A percentile compares a stretch with the other conserved stretches of the same genome.
phyloP scores from a whole-genome alignment of 805 yeast genomes.

The Wickerhamiella sergipiensis region DNA sequence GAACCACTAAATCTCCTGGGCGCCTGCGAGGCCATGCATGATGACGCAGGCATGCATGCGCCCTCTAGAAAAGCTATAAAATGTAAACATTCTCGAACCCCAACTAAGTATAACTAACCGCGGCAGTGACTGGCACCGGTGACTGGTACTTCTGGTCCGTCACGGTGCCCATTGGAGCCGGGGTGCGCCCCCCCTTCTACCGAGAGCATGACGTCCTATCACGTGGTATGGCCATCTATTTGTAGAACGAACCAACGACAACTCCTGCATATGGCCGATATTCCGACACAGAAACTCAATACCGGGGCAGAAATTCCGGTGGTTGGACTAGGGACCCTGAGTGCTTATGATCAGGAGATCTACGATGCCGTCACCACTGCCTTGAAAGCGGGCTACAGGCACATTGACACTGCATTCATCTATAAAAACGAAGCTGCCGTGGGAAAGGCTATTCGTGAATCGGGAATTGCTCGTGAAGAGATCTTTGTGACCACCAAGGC shows the following conservation, averaged over 20 bases:
- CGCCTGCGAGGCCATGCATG: not conserved
- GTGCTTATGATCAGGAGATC: slow-evolving; percentile 12
- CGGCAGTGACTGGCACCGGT: no score
- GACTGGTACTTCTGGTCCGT: no score
- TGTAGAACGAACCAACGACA: not conserved
- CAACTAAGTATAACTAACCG: no score
- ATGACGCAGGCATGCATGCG: not conserved
- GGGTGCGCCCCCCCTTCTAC: no score
- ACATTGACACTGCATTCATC: slow-evolving; percentile 56
- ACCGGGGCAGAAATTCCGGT: slow-evolving; percentile 9
- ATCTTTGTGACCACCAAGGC: slow-evolving; percentile 52
- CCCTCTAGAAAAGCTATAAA: no score
- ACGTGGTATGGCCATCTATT: not conserved
- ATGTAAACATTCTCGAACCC: no score
- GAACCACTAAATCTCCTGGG: no score
- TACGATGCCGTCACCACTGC: slow-evolving; percentile 40
- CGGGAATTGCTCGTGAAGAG: slow-evolving; percentile 34
- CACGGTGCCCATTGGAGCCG: no score
- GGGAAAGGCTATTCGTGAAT: slow-evolving; percentile 37
- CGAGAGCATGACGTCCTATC: not conserved
- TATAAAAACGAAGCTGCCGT: slow-evolving; percentile 55
- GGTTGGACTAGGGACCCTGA: slow-evolving; percentile 11
- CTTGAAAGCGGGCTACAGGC: slow-evolving; percentile 54
- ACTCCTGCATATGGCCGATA: not conserved
- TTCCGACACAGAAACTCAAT: slow-evolving; percentile 22